Base-by-base conservation (phyloP, 768 basidiomycete genomes). In the Phlebiopsis gigantea region DNA sequence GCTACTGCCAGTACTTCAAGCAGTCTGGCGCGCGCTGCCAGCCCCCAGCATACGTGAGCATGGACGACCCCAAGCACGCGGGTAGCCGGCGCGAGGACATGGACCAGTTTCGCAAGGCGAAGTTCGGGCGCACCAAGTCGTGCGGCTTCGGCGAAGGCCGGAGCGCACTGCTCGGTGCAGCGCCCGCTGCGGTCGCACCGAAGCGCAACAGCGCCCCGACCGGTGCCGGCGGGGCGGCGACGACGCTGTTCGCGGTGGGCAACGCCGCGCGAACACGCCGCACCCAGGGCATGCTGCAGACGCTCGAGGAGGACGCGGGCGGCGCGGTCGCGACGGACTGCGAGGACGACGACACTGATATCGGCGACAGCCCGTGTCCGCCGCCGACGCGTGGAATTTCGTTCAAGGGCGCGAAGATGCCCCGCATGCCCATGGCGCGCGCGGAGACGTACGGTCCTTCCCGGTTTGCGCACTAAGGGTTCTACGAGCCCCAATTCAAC, bases 11-110 rank as follows among this genome's bases (percentile, higher is more conserved):
- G 43, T 98, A 93, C 75, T 97, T 79, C 75, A 83, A 85, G 63
- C 72, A 76, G 22, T 87, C 81, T 51, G 74, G 82, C 1, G 68
- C 72, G 28, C 87, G 86, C 45, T 98, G 96, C 74, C 76, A 88
- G 46, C 95, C 93, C 0, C 75, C 73, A 17, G 87, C 80, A 1
- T 99, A 99, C 66, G 86, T 96, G 42, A 84, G 80, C 6, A 99
- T 99, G 97, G 93, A 98, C 66, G 94, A 98, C 68, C 94, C 94
- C 1, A 79, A 79, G 45, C 86, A 96, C 68, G 81, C 85, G 19
- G 75, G 77, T 19, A 88, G 92, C 31, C 87, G 94, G 46, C 81
- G 85, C 43, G 88, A 92, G 66, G 91, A 95, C 64, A 69, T 98
- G 44, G 91, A 93, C 70, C 90, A 94, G 65, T 93, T 98, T 77